Base-by-base conservation (phyloP, 306 rosid genomes). In the Senna siamea region DNA sequence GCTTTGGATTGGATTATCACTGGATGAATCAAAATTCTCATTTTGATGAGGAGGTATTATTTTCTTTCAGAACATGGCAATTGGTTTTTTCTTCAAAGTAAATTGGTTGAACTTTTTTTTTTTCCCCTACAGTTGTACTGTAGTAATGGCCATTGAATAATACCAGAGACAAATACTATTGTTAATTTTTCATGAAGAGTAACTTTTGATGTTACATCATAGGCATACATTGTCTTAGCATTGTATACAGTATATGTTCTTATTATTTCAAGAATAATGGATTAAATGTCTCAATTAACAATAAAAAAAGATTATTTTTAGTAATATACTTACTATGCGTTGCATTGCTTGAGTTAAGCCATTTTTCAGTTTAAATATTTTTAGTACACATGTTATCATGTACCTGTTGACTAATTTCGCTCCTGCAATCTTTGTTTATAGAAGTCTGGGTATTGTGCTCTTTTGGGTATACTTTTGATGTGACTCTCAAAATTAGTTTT, bases 1-100 rank as follows among this genome's bases (percentile, higher is more conserved):
- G 99, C 89, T 94, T 89, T 79, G 97, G 90, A 35, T 85, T 87
- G 72, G 98, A 94, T 84, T 89, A 88, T 89, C 89, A 88, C 74
- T 87, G 97, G 97, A 87, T 81, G 68, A 77, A 80, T 83, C 81
- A 46, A 81, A 88, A 81, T 81, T 85, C 96, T 76, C 82, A 48
- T 71, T 85, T 90, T 70, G 91, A 87, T 81, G 73, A 51, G 35
- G 85, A 94, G 98, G 98, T 94, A 84, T 61, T 47, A 23, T 53
- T 65, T 51, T 75, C 17, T 50, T 34, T 62, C 26, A 67, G 52
- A 75, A 77, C 57, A 37, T 54, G 32, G 15, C 62, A 76, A 60
- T 23, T 57, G 8, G 53, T 66, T 8, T 15, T 15, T 66, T 64
- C 58, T 23, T 61, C 30, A 13, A 63, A 15, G 32, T 46, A 68